These are phyloP conservation scores for Metschnikowia shivogae DNA, from an alignment of 805 yeast species.

Conservation along the genomic window DNA sequence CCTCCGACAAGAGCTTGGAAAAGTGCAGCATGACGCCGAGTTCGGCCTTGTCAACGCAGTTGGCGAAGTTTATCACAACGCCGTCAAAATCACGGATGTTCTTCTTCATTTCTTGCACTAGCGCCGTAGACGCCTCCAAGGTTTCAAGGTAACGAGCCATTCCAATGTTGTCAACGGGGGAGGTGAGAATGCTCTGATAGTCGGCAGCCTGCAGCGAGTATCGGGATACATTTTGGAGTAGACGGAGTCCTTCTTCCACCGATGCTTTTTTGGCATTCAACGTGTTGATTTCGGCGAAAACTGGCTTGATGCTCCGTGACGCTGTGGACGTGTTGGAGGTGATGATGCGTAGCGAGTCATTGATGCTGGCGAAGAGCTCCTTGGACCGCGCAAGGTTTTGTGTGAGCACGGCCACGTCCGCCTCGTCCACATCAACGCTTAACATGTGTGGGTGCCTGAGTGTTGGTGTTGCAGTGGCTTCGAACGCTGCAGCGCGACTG, in stretches of 20 bases:
- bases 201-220: constrained; percentile 44
- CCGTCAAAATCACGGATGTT: constrained; percentile 59
- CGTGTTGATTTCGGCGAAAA: constrained; percentile 57
- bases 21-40: constrained; percentile 49
- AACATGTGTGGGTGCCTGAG: neutral
- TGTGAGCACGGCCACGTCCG: constrained; percentile 77
- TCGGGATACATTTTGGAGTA: constrained; percentile 47
- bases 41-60: constrained; percentile 55
- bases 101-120: constrained; percentile 42
- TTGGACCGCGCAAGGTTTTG: constrained; percentile 63
- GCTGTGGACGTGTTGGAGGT: constrained; percentile 53
- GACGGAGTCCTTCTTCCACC: constrained; percentile 52
- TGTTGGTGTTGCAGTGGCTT: no score
- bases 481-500: no score
- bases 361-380: constrained; percentile 51
- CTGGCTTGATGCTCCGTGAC: constrained; percentile 64
- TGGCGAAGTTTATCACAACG: constrained; percentile 55
- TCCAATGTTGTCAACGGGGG: constrained; percentile 40
- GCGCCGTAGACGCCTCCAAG: constrained; percentile 37
- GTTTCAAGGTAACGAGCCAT: constrained; percentile 30
- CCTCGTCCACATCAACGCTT: constrained; percentile 63
- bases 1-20: constrained; percentile 19
- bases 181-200: constrained; percentile 34
- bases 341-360: constrained; percentile 51
- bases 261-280: constrained; percentile 53